A percentile compares a stretch with the other conserved stretches of the same genome.
phyloP scores from a whole-genome alignment of 148 eudicot genomes.

The Rhododendron kiyosumense region DNA sequence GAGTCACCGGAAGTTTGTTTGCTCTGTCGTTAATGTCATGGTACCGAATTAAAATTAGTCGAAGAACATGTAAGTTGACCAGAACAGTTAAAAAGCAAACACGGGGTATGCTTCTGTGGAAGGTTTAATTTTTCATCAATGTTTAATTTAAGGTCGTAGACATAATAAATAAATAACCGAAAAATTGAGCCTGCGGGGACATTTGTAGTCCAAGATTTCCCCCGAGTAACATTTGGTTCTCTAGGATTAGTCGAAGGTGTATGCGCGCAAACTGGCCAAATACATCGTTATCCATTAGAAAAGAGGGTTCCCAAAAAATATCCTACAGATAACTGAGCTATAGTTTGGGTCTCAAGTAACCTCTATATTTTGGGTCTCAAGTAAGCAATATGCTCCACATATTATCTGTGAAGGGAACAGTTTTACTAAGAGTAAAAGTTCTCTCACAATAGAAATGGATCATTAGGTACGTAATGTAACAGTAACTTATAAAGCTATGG shows the following conservation, averaged over 20 bases:
- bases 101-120: not conserved
- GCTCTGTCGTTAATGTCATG: not conserved
- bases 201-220: not conserved
- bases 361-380: not conserved
- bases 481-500: not conserved
- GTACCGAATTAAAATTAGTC: not conserved
- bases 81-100: not conserved
- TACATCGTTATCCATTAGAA: no score
- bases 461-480: no score
- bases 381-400: not conserved
- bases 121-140: not conserved
- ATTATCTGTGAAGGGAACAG: not conserved
- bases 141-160: not conserved
- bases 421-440: not conserved
- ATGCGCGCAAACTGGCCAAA: no score
- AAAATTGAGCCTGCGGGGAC: not conserved
- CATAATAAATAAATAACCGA: not conserved
- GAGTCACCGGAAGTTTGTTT: not conserved
- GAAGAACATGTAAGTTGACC: not conserved
- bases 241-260: no score
- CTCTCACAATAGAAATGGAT: not conserved
- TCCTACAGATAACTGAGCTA: not conserved
- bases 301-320: not conserved
- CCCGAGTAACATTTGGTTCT: not conserved
- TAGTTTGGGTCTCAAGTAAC: not conserved